Evolutionary conservation across 805 yeast genomes (phyloP).

Genomic region (Candida endomychidarum): DNA sequence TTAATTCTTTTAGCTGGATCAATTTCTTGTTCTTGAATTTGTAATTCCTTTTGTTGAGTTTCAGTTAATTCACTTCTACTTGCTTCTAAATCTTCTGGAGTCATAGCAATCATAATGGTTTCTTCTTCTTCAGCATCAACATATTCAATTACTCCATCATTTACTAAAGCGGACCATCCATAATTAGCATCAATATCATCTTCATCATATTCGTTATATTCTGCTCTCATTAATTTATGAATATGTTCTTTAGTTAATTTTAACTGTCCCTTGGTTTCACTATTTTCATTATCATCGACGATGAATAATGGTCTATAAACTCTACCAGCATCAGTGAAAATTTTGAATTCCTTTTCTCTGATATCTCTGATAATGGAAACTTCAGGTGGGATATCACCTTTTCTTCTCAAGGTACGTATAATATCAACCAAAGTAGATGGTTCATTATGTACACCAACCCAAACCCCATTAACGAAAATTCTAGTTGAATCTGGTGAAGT

Average conservation of each 20-base stretch:
- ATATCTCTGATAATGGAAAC: constrained; percentile 96
- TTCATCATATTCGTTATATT: constrained; percentile 56
- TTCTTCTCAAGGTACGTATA: constrained; percentile 87
- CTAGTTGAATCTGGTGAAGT: constrained; percentile 89
- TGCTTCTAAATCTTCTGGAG: constrained; percentile 91
- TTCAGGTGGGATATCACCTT: constrained; percentile 93
- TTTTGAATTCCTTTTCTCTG: constrained; percentile 92
- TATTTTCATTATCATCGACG: constrained; percentile 80
- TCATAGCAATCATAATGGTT: constrained; percentile 97
- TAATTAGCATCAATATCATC: constrained; percentile 52
- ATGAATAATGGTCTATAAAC: constrained; percentile 95
- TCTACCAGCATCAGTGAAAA: constrained; percentile 98
- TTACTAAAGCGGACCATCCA: constrained; percentile 83
- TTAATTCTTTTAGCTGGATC: constrained; percentile 88
- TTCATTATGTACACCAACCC: constrained; percentile 98
- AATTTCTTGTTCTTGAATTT: constrained; percentile 45
- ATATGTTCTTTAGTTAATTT: constrained; percentile 84
- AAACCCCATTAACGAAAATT: constrained; percentile 96
- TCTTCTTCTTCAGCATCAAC: constrained; percentile 99
- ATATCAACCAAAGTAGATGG: constrained; percentile 91
- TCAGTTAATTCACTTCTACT: constrained; percentile 43
- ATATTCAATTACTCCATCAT: constrained; percentile 89
- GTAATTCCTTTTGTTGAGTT: constrained; percentile 43
- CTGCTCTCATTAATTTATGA: constrained; percentile 60
- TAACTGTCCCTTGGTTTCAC: constrained; percentile 71